Evolutionary conservation across 257 asterid species (phyloP), one percentile per base, ranked within the genome.

Genomic region (Penstemon newberryi): DNA sequence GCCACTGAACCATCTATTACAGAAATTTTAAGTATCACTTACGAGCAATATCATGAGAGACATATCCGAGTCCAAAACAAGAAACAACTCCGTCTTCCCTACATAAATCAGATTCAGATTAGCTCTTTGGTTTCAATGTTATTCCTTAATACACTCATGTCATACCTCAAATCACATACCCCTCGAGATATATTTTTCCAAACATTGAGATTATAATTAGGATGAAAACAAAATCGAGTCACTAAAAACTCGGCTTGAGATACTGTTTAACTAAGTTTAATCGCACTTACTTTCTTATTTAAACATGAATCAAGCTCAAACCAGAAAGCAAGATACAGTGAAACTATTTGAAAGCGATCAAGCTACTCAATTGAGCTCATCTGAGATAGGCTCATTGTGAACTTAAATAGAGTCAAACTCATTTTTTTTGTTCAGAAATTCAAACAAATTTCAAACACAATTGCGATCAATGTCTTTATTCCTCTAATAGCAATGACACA

Each of bases 41-140:
- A 92, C 97, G n/a, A 41, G 86, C 73, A 74, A 80, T 73, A 68
- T 83, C 87, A 10, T 53, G 70, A 15, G 96, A 81, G 70, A 85
- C 73, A 74, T 80, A 71, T 50, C 73, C 72, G 53, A 78, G 72
- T 67, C 81, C 82, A 62, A 82, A 63, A 41, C 59, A 36, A 45
- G 74, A 56, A 56, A 79, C 75, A 64, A 78, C 64, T 67, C 70
- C 66, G 25, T 66, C 73, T 77, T 73, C 89, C 82, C 98, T 89
- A 56, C 80, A 86, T 42, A 49, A 4, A 74, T 50, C 42, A 73
- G 50, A 64, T 67, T 55, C 54, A 42, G 68, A 71, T 71, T 12
- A 77, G 70, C 33, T 55, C 56, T 45, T 64, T 58, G 52, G 73
- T 38, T 25, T 50, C 37, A 12, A 39, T n/a, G 46, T 3, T 19